Percentiles rank a stretch among this genome's conserved stretches.
These are phyloP conservation scores for Arthrobotrys sinensis DNA, from an alignment of 2,329 filamentous ascomycete species.

Conservation along the genomic window DNA sequence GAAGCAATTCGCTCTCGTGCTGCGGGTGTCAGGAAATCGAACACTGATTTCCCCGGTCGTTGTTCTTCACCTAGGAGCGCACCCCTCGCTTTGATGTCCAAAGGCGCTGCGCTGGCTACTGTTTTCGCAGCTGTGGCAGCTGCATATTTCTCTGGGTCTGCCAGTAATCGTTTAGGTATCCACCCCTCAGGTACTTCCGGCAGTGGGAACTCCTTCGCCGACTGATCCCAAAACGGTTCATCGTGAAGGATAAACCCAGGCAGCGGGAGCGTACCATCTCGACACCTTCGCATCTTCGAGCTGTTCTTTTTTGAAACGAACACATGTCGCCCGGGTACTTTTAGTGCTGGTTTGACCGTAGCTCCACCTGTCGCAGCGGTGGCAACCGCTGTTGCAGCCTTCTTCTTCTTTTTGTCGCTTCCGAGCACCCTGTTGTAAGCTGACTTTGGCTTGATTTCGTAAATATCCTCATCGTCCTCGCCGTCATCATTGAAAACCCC, in stretches of 20 bases:
- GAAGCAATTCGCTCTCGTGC: constrained; percentile 82
- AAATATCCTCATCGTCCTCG: constrained; percentile 95
- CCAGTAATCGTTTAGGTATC: constrained; percentile 67
- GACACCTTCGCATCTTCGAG: constrained; percentile 77
- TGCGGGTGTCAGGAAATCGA: constrained; percentile 87
- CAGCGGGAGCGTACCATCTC: constrained; percentile 84
- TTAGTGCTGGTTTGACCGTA: constrained; percentile 67
- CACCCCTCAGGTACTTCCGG: constrained; percentile 81
- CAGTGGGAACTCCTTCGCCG: constrained; percentile 73
- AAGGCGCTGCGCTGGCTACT: neutral
- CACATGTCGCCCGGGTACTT: constrained; percentile 75
- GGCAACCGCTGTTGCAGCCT: constrained; percentile 69
- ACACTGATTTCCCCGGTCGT: constrained; percentile 92
- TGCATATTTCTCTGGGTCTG: constrained; percentile 42
- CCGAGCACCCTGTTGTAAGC: constrained; percentile 87
- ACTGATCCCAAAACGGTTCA: constrained; percentile 66
- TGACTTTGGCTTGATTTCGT: constrained; percentile 90
- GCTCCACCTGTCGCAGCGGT: constrained; percentile 72
- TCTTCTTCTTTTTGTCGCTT: constrained; percentile 84
- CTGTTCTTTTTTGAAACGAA: constrained; percentile 80
- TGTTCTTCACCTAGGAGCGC: constrained; percentile 83
- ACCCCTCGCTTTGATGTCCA: constrained; percentile 71
- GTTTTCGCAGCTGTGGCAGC: constrained; percentile 5
- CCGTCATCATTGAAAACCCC: constrained; percentile 92
- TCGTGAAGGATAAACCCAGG: constrained; percentile 83